Evolutionary conservation across 2,329 filamentous ascomycete species (phyloP).

Genomic region (Ascosphaera acerosa): DNA sequence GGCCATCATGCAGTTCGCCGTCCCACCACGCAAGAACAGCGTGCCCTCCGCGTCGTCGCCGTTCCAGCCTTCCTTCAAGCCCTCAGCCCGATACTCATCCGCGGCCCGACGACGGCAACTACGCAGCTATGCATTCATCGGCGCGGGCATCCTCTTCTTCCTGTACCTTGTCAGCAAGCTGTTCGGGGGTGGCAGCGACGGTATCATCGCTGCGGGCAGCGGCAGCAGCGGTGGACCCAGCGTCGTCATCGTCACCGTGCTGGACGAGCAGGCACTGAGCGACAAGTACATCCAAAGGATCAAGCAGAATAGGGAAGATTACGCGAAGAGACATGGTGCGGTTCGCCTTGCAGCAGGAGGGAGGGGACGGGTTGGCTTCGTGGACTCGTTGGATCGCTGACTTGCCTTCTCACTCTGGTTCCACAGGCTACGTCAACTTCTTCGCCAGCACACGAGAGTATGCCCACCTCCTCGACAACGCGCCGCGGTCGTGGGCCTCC

Average conservation of each 20-base stretch:
- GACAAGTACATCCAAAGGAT: conserved; percentile 45
- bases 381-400: too few relatives aligned
- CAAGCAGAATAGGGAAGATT: conserved; percentile 57
- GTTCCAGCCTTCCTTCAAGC: conserved; percentile 33
- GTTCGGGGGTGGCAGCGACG: conserved; percentile 10
- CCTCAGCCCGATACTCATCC: conserved; percentile 14
- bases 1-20: conserved; percentile 56
- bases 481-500: conserved; percentile 29
- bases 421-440: conserved; percentile 59
- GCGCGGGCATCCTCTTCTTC: conserved; percentile 29
- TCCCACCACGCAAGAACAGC: conserved; percentile 64
- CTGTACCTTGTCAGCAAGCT: conserved; percentile 33
- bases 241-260: conserved; percentile 59
- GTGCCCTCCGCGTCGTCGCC: conserved; percentile 22
- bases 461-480: conserved; percentile 18
- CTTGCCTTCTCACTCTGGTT: conserved; percentile 3
- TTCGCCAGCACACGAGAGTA: conserved; percentile 58
- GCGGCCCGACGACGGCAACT: conserved; percentile 33
- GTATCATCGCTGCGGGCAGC: conserved; percentile 11
- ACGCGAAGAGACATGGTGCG: conserved; percentile 68
- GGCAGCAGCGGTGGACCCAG: conserved; percentile 21
- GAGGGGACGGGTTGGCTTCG: too few relatives aligned
- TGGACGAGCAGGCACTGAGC: conserved; percentile 42
- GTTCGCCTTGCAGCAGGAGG: conserved; percentile 3
- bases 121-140: conserved; percentile 30